Conservation (phyloP, 495 filamentous ascomycete species). For the Melanomma pulvis-pyrius region DNA sequence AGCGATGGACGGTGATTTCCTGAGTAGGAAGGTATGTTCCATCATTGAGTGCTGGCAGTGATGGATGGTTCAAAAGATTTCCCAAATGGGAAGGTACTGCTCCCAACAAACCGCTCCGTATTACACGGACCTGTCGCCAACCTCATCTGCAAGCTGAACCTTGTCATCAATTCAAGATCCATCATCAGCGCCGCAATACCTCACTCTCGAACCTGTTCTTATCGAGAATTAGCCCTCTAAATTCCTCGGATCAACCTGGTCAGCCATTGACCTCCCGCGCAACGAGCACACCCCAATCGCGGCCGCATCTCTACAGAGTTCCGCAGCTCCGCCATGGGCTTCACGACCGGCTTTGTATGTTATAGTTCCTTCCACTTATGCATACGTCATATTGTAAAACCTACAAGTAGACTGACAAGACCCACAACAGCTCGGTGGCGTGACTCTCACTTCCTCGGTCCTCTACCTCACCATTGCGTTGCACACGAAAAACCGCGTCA, state of each 20-base stretch:
- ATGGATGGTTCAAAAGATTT: background rate
- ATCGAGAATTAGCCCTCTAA: background rate
- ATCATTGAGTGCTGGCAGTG: background rate
- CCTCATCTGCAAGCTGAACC: background rate
- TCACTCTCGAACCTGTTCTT: background rate
- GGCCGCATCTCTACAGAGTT: background rate
- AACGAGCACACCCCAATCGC: background rate
- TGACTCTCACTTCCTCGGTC: constrained; percentile 79
- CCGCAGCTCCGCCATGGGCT: constrained; percentile 8
- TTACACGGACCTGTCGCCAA: background rate
- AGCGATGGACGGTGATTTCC: no score
- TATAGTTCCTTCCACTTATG: background rate
- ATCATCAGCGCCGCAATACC: background rate
- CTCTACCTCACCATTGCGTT: constrained; percentile 78
- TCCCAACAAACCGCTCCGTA: background rate
- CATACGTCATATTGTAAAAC: background rate
- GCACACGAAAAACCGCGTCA: constrained; percentile 70
- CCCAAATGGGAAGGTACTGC: background rate
- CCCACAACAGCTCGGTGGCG: constrained; percentile 67
- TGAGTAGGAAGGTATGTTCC: no score
- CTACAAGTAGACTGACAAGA: background rate
- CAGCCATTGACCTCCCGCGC: background rate
- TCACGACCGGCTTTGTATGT: constrained; percentile 10
- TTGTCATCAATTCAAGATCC: background rate
- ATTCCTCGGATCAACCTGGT: background rate